phyloP scores from a whole-genome alignment of 2,329 filamentous ascomycete species.

The Paraconiothyrium brasiliense region DNA sequence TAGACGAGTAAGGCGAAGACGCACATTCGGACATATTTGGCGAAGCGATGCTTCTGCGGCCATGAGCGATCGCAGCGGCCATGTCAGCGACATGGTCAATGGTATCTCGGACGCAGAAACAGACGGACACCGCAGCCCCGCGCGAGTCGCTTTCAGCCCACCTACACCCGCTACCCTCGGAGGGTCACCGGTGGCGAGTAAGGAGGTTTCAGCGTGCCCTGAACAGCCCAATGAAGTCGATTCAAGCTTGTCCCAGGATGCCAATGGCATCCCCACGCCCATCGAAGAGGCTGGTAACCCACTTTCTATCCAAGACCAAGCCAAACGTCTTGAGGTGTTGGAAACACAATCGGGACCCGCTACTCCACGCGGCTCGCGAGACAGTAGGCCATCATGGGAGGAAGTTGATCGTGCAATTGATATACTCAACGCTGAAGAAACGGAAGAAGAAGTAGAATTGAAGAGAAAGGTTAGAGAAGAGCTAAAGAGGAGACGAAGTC shows the following conservation, averaged over 20 bases:
- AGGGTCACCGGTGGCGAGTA: constrained; percentile 17
- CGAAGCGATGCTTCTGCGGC: constrained; percentile 44
- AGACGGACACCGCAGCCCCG: constrained; percentile 44
- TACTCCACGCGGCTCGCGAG: constrained; percentile 54
- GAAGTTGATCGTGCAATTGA: constrained; percentile 48
- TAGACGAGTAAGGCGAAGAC: constrained; percentile 37
- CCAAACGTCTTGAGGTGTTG: constrained; percentile 39
- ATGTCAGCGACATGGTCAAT: constrained; percentile 32
- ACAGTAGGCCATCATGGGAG: constrained; percentile 49
- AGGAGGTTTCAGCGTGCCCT: constrained; percentile 22
- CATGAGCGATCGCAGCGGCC: constrained; percentile 44
- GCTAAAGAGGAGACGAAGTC: constrained; percentile 38
- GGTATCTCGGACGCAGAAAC: constrained; percentile 42
- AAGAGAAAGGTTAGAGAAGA: constrained; percentile 21
- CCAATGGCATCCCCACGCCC: constrained; percentile 22
- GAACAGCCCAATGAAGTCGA: constrained; percentile 27
- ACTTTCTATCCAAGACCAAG: constrained; percentile 32
- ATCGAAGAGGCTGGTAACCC: constrained; percentile 22
- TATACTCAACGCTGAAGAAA: constrained; percentile 41
- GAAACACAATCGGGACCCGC: constrained; percentile 56
- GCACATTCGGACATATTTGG: constrained; percentile 45
- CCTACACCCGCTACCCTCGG: constrained; percentile 43
- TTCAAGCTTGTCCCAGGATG: constrained; percentile 14
- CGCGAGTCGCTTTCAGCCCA: constrained; percentile 42
- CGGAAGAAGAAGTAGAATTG: constrained; percentile 23